phyloP scores from a whole-genome alignment of 225 moss, liverwort and hornwort species.

The Anthoceros angustus region DNA sequence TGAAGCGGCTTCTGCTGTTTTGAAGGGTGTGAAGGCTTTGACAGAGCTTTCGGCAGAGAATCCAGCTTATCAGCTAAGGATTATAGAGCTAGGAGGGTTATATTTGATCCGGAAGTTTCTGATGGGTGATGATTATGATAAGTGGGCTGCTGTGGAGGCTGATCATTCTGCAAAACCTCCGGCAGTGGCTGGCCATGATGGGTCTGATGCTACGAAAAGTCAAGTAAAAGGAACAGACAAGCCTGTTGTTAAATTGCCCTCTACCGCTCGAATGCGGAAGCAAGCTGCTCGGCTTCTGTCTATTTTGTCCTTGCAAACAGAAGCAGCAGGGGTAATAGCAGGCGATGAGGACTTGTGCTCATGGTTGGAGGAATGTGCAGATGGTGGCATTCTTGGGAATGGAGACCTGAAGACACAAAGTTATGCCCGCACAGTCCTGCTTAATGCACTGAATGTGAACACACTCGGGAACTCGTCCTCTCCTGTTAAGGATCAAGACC shows the following conservation, averaged over 20 bases:
- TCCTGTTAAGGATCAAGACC: slow-evolving; percentile 9
- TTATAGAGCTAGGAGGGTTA: slow-evolving; percentile 78
- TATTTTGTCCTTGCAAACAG: slow-evolving; percentile 55
- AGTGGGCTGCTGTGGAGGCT: slow-evolving; percentile 69
- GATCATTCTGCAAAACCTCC: slow-evolving; percentile 16
- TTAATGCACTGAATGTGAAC: slow-evolving; percentile 58
- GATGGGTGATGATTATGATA: slow-evolving; percentile 69
- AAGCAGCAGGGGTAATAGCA: slow-evolving; percentile 45
- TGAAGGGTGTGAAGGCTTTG: slow-evolving; percentile 76
- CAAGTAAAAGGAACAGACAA: slow-evolving; percentile 4
- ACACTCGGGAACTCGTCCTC: slow-evolving; percentile 1
- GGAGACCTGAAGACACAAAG: slow-evolving; percentile 52
- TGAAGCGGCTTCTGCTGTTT: slow-evolving; percentile 72
- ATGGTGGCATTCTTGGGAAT: slow-evolving; percentile 27
- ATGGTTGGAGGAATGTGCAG: slow-evolving; percentile 79
- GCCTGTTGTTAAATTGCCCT: slow-evolving; percentile 7
- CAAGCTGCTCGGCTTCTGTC: slow-evolving; percentile 77
- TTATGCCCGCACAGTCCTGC: slow-evolving; percentile 57
- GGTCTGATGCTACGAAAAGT: background rate
- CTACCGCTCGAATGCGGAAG: slow-evolving; percentile 60
- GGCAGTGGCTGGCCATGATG: slow-evolving; percentile 8
- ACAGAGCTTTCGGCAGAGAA: slow-evolving; percentile 89
- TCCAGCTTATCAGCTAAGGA: slow-evolving; percentile 54
- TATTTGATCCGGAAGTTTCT: slow-evolving; percentile 64
- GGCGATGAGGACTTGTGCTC: slow-evolving; percentile 47